phyloP scores from a whole-genome alignment of 192 early-diverging fungal species.

The Coemansia interrupta region DNA sequence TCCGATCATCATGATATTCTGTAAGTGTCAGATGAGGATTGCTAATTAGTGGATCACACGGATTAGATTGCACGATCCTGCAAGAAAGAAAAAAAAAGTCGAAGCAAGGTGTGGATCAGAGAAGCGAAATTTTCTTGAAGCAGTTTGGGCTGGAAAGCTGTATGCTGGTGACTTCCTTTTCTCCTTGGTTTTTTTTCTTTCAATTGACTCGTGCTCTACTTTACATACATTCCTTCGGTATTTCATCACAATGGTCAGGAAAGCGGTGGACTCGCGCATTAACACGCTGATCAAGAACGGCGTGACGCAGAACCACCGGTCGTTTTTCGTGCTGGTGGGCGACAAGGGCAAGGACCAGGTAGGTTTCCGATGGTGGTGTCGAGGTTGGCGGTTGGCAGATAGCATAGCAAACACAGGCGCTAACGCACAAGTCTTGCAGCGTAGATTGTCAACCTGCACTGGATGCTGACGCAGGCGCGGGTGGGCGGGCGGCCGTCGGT shows the following conservation, averaged over 20 bases:
- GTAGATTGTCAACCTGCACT: slow-evolving; percentile 94
- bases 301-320: slow-evolving; percentile 85
- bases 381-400: too few relatives aligned
- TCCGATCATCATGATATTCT: too few relatives aligned
- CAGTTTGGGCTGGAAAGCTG: neutral
- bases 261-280: slow-evolving; percentile 90
- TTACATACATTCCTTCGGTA: too few relatives aligned
- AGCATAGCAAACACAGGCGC: too few relatives aligned
- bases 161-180: slow-evolving; percentile 1
- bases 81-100: too few relatives aligned
- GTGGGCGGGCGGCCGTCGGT: slow-evolving; percentile 87
- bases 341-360: slow-evolving; percentile 89
- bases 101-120: too few relatives aligned
- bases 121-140: neutral
- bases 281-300: slow-evolving; percentile 89
- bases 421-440: too few relatives aligned
- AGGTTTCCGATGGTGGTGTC: slow-evolving; percentile 11
- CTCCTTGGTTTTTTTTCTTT: neutral
- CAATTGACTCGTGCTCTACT: neutral
- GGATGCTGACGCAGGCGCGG: slow-evolving; percentile 89
- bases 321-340: slow-evolving; percentile 95
- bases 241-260: slow-evolving; percentile 61
- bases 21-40: too few relatives aligned
- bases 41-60: neutral
- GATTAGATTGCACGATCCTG: neutral